phyloP scores from a whole-genome alignment of 164 flowering plant genomes.

The Liriodendron chinense region DNA sequence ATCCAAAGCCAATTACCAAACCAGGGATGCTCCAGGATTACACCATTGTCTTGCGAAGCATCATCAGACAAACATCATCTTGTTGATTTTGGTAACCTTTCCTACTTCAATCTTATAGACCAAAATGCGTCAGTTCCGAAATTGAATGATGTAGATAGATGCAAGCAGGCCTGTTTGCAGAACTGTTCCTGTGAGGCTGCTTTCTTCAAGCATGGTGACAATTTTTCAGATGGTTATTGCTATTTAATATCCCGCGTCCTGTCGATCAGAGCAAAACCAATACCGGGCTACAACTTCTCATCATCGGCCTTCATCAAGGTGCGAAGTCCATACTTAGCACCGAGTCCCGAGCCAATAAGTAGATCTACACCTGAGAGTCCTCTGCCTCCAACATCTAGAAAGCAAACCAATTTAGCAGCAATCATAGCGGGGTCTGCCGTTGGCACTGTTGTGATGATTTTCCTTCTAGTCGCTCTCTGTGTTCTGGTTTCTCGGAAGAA shows the following conservation, averaged over 20 bases:
- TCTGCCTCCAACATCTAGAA: not conserved
- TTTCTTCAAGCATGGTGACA: not conserved
- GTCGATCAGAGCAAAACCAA: not conserved
- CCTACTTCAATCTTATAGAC: constrained; percentile 20
- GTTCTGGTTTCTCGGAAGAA: not conserved
- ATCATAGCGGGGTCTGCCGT: constrained; percentile 8
- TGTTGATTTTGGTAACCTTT: constrained; percentile 3
- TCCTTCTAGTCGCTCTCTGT: not conserved
- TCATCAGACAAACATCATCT: constrained; percentile 13
- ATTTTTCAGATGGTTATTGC: not conserved
- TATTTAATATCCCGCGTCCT: constrained; percentile 1
- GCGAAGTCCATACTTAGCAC: not conserved
- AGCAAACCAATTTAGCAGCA: not conserved
- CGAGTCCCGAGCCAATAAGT: too few species aligned
- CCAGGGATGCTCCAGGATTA: constrained; percentile 20
- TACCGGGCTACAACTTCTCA: not conserved
- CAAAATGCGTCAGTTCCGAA: not conserved
- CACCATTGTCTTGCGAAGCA: constrained; percentile 12
- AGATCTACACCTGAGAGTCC: too few species aligned
- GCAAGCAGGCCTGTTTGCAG: constrained; percentile 6
- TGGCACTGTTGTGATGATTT: not conserved
- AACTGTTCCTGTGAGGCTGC: constrained; percentile 3
- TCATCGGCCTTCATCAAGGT: constrained; percentile 6
- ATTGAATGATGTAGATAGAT: not conserved
- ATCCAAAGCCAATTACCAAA: constrained; percentile 11